Percentiles rank a stretch among this genome's conserved stretches.
Evolutionary conservation across 768 basidiomycete genomes (phyloP).

Genomic region (Lentinula raphanica): DNA sequence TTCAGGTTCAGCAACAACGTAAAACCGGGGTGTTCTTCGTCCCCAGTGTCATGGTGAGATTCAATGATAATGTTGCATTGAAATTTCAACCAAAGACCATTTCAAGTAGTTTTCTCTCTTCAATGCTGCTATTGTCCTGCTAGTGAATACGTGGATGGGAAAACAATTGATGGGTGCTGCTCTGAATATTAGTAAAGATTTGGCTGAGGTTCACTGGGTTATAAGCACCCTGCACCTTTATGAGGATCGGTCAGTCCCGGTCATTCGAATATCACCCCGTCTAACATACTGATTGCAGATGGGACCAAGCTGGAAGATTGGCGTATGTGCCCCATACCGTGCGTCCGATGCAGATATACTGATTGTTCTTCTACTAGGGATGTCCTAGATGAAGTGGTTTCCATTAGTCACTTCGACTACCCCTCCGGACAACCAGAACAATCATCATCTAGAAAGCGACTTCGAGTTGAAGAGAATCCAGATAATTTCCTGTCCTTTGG

Average conservation of each 20-base stretch:
- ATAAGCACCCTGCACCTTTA: background rate
- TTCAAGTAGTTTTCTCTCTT: slow-evolving; percentile 1
- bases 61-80: too few relatives aligned
- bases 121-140: background rate
- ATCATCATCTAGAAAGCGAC: background rate
- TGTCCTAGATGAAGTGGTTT: background rate
- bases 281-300: background rate
- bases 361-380: slow-evolving; percentile 1
- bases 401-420: background rate
- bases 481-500: background rate
- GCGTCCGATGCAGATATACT: too few relatives aligned
- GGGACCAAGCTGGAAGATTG: background rate
- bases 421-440: background rate
- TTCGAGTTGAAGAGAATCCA: background rate
- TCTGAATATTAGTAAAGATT: background rate
- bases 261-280: background rate
- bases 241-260: background rate
- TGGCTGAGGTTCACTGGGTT: background rate
- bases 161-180: background rate
- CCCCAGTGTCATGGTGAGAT: slow-evolving; percentile 1
- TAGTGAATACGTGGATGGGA: slow-evolving; percentile 2
- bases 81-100: background rate
- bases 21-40: background rate
- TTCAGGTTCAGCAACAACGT: background rate
- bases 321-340: too few relatives aligned